Base-by-base conservation (phyloP, 495 filamentous ascomycete species). In the Annulohypoxylon maeteangense region DNA sequence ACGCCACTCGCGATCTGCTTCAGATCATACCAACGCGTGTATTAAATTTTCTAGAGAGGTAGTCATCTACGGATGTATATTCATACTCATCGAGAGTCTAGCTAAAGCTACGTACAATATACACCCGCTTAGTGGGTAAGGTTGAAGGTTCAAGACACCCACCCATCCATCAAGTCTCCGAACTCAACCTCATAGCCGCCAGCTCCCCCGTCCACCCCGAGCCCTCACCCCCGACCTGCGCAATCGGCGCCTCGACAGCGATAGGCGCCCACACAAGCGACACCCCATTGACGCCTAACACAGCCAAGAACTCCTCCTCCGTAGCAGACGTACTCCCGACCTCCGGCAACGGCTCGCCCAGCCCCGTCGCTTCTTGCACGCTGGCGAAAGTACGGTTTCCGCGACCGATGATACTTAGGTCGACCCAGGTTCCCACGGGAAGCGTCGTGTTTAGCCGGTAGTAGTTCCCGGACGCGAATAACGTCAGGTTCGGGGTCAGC, bases 161-260 rank as follows among this genome's bases (percentile, higher is more conserved):
- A 25, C 20, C 27, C 14, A 10, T 22, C 32, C 6, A 48, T 71
- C 64, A 72, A 65, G 71, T 70, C 44, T 55, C 59, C 7, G 75
- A 75, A 7, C 67, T 78, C 44, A 78, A 68, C 3, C 56, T 42
- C 72, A 78, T 74, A 1, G 67, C 72, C 5, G 38, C 75, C 18
- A 78, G 40, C 70, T 72, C 31, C 3, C 76, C 76, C 8, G 48
- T 56, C 76, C 76, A 78, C 0, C 70, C 68, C 3, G 54, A 18
- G 6, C 29, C 66, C 32, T 34, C 74, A n/a, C 82, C 82, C 0
- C 81, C 83, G 34, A 87, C 73, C 27, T 67, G 54, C 14, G 67
- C 44, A 48, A 87, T 48, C 45, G 85, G 85, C 47, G 84, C 85
- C 74, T 86, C 84, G 62, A 87, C 76, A 0, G 77, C 84, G 53